Percentiles rank a stretch among this genome's conserved stretches.
These are phyloP conservation scores for Adansonia madagascariensis DNA, from an alignment of 441 rosid genomes.

Conservation along the genomic window DNA sequence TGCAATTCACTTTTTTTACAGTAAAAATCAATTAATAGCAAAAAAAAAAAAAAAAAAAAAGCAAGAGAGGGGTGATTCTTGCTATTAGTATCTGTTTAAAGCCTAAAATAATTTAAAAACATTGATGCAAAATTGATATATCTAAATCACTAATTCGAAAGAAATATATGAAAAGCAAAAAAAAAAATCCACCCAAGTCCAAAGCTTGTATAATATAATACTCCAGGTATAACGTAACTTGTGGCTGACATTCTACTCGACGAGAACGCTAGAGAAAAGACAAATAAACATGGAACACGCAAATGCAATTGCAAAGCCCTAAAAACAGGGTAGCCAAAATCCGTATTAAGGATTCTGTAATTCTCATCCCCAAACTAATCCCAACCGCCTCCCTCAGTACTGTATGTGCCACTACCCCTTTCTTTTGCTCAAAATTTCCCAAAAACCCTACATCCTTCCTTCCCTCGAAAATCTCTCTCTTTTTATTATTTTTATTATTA, in stretches of 20 bases:
- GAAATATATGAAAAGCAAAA: neutral
- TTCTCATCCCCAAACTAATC: conserved; percentile 2
- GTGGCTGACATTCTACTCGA: neutral
- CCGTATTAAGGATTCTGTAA: neutral
- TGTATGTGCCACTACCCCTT: neutral
- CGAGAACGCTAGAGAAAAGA: neutral
- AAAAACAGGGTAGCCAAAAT: neutral
- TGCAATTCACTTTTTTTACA: neutral
- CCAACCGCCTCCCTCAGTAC: neutral
- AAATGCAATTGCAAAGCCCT: neutral
- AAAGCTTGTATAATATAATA: neutral
- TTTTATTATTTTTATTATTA: neutral
- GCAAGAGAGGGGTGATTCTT: neutral
- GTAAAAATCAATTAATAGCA: conserved; percentile 2
- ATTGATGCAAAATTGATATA: neutral
- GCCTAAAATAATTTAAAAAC: neutral
- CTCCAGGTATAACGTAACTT: neutral
- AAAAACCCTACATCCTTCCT: neutral
- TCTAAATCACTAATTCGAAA: neutral
- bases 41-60: neutral
- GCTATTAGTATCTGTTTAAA: neutral
- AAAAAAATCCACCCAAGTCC: too few relatives aligned
- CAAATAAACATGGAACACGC: neutral
- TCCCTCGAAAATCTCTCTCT: neutral
- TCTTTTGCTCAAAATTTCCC: neutral